Conservation (phyloP, 2,329 filamentous ascomycete genomes). For the Pezicula rhizophila region DNA sequence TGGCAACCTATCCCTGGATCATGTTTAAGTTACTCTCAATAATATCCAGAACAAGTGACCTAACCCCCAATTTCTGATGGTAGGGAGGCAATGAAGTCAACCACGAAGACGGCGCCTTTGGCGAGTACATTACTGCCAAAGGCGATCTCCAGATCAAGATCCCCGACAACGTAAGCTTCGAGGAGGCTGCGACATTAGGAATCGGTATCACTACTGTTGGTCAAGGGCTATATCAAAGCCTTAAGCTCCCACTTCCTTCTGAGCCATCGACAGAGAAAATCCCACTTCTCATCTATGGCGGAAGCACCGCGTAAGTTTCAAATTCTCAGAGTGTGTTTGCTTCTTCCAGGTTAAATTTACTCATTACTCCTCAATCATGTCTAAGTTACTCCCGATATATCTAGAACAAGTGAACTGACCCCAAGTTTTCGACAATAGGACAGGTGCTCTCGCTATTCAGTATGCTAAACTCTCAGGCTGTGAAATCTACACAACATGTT, state of each 20-base stretch:
- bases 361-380: no score
- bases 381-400: no score
- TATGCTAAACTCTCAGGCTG: constrained; percentile 36
- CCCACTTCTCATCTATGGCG: constrained; percentile 43
- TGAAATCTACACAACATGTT: constrained; percentile 38
- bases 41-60: no score
- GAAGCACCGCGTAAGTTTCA: constrained; percentile 31
- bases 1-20: no score
- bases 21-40: no score
- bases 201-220: constrained; percentile 33
- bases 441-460: constrained; percentile 43
- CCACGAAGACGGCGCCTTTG: constrained; percentile 36
- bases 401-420: no score
- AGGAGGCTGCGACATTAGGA: constrained; percentile 35
- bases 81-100: constrained; percentile 25
- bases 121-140: constrained; percentile 24
- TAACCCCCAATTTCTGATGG: no score
- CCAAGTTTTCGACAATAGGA: constrained; percentile 12
- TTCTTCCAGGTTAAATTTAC: no score
- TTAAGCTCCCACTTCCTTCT: constrained; percentile 40
- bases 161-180: constrained; percentile 39
- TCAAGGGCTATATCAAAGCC: constrained; percentile 41
- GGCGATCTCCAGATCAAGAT: constrained; percentile 37
- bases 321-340: no score
- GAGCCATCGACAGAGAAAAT: constrained; percentile 30